Percentiles rank a stretch among this genome's conserved stretches.
These are phyloP conservation scores for Acanthamoeba castellanii DNA, from an alignment of 208 protist species.

Conservation along the genomic window DNA sequence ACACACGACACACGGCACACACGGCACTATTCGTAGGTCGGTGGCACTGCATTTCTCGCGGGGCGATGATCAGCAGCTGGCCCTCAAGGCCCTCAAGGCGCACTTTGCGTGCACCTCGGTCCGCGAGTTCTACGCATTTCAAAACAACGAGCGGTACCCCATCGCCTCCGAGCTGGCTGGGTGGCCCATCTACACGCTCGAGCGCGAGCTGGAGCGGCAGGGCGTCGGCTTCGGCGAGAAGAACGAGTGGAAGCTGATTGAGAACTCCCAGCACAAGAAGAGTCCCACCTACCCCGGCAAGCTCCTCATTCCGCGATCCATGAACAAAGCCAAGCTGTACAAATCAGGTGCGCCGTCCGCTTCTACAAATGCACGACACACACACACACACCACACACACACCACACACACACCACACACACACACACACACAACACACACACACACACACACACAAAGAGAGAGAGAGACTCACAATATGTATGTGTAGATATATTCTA, in stretches of 20 bases:
- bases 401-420: background rate
- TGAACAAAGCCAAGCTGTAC: conserved; percentile 51
- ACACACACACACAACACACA: too few relatives aligned
- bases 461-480: too few relatives aligned
- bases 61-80: conserved; percentile 37
- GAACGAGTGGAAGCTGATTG: conserved; percentile 19
- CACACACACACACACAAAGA: too few relatives aligned
- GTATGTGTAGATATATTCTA: conserved; percentile 30
- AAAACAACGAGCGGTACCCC: conserved; percentile 56
- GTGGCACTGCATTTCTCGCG: conserved; percentile 32
- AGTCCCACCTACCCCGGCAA: conserved; percentile 40
- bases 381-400: background rate
- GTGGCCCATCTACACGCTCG: conserved; percentile 53
- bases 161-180: conserved; percentile 44
- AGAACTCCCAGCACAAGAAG: conserved; percentile 43
- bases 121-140: conserved; percentile 64
- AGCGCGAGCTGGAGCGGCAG: conserved; percentile 61
- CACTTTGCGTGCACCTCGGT: conserved; percentile 13
- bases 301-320: conserved; percentile 30
- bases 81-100: conserved; percentile 46
- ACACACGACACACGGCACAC: background rate
- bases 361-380: background rate
- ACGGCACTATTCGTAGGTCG: background rate
- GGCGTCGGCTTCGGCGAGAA: conserved; percentile 5
- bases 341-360: background rate